Conservation (phyloP, 345 rosid species). For the Viola odorata region DNA sequence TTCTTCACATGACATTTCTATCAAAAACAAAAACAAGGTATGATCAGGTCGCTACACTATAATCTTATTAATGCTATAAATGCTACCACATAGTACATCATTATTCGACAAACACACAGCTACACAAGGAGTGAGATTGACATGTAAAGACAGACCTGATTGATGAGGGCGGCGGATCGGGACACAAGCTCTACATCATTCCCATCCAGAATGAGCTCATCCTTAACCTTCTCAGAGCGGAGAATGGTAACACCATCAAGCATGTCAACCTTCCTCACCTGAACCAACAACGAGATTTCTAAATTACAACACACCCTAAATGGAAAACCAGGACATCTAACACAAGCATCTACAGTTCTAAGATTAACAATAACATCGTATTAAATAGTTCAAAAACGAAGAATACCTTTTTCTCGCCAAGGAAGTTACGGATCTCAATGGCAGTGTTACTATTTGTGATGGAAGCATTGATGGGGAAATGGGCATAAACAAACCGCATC, state of each 20-base stretch:
- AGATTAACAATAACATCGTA: background rate
- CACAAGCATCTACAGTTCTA: background rate
- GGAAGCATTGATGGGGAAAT: slow-evolving; percentile 79
- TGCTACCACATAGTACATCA: too few species aligned
- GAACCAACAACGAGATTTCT: background rate
- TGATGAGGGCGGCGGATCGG: slow-evolving; percentile 43
- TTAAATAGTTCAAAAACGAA: background rate
- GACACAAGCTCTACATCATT: slow-evolving; percentile 47
- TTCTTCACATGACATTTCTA: too few species aligned
- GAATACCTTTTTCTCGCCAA: slow-evolving; percentile 54
- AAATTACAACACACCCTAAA: background rate
- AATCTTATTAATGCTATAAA: too few species aligned
- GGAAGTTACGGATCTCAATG: slow-evolving; percentile 73
- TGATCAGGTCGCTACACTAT: too few species aligned
- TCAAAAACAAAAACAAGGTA: too few species aligned
- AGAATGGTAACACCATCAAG: slow-evolving; percentile 37
- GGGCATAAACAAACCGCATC: slow-evolving; percentile 87
- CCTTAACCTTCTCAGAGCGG: slow-evolving; percentile 47
- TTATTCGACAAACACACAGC: too few species aligned
- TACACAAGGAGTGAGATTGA: background rate
- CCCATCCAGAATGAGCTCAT: slow-evolving; percentile 42
- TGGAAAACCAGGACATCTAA: background rate
- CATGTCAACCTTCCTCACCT: slow-evolving; percentile 54
- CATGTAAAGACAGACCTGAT: slow-evolving; percentile 25
- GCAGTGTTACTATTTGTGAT: slow-evolving; percentile 38